A percentile compares a stretch with the other conserved stretches of the same genome.
phyloP scores from a whole-genome alignment of 116 monocot species.

The Iris pallida region DNA sequence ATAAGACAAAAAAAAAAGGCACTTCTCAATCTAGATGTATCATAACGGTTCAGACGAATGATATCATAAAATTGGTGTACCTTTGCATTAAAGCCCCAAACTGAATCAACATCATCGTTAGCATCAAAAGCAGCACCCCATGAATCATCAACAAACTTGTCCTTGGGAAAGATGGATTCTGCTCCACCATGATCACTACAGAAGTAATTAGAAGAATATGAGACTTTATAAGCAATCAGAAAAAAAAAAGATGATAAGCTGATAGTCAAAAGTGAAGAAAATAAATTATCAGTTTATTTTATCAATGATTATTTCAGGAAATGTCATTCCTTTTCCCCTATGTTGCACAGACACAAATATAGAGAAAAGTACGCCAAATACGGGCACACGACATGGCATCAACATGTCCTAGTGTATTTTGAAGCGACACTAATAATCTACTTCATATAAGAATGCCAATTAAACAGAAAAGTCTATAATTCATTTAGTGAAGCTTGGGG shows the following conservation, averaged over 20 bases:
- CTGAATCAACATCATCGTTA: constrained; percentile 67
- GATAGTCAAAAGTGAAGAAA: background rate
- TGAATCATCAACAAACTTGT: constrained; percentile 61
- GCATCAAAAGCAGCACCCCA: constrained; percentile 63
- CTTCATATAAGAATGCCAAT: too few relatives aligned
- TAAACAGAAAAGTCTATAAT: too few relatives aligned
- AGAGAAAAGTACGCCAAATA: too few relatives aligned
- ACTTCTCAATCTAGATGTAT: background rate
- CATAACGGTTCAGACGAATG: background rate
- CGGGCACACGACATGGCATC: too few relatives aligned
- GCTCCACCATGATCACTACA: constrained; percentile 71
- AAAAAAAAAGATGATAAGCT: background rate
- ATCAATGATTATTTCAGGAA: too few relatives aligned
- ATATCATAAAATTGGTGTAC: too few relatives aligned
- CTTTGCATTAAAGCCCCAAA: constrained; percentile 58
- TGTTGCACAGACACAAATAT: too few relatives aligned
- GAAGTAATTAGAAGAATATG: background rate
- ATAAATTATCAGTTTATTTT: background rate
- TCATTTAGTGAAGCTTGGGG: too few relatives aligned
- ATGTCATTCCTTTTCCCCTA: too few relatives aligned
- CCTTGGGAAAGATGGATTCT: constrained; percentile 62
- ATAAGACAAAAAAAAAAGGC: background rate
- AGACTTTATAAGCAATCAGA: background rate
- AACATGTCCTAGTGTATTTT: too few relatives aligned
- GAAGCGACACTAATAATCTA: too few relatives aligned